Percentiles rank a stretch among this genome's conserved stretches.
Evolutionary conservation across 108 stramenopile species (phyloP).

Genomic region (Cyclotella cryptica): DNA sequence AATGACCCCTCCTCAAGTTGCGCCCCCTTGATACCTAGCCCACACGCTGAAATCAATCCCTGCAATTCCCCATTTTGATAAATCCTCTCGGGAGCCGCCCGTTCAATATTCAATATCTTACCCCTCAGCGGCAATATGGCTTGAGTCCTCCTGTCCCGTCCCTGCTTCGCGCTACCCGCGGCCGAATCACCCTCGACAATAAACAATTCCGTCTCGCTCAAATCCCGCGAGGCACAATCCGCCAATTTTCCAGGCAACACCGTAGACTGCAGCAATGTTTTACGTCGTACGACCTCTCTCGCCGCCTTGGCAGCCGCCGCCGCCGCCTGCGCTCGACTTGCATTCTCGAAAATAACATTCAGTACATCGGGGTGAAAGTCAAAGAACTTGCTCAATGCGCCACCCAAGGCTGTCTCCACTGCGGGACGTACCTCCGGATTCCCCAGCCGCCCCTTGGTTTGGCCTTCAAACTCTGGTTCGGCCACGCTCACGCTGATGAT

Average conservation of each 20-base stretch:
- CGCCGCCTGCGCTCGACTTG: conserved; percentile 86
- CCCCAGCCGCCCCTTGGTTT: conserved; percentile 96
- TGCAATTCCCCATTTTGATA: conserved; percentile 94
- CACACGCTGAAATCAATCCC: conserved; percentile 91
- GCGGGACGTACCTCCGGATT: conserved; percentile 93
- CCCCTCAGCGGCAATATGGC: conserved; percentile 95
- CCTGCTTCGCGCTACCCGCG: conserved; percentile 96
- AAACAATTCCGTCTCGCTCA: conserved; percentile 90
- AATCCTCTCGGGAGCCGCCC: conserved; percentile 89
- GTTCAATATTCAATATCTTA: conserved; percentile 97
- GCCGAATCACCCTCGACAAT: conserved; percentile 97
- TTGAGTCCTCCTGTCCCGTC: conserved; percentile 91
- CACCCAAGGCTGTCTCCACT: conserved; percentile 83
- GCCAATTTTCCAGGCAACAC: conserved; percentile 94
- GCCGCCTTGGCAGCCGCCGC: conserved; percentile 94
- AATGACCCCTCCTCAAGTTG: conserved; percentile 80
- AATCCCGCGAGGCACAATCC: conserved; percentile 75
- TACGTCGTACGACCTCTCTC: conserved; percentile 93
- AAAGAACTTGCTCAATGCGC: conserved; percentile 84
- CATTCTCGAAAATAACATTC: conserved; percentile 85
- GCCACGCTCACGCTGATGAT: conserved; percentile 89
- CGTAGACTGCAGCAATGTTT: conserved; percentile 89
- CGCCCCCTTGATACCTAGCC: conserved; percentile 89
- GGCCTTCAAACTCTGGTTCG: conserved; percentile 97
- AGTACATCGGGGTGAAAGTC: conserved; percentile 91